These are phyloP conservation scores for Paxillus ammoniavirescens DNA, from an alignment of 768 basidiomycete genomes.

Conservation along the genomic window DNA sequence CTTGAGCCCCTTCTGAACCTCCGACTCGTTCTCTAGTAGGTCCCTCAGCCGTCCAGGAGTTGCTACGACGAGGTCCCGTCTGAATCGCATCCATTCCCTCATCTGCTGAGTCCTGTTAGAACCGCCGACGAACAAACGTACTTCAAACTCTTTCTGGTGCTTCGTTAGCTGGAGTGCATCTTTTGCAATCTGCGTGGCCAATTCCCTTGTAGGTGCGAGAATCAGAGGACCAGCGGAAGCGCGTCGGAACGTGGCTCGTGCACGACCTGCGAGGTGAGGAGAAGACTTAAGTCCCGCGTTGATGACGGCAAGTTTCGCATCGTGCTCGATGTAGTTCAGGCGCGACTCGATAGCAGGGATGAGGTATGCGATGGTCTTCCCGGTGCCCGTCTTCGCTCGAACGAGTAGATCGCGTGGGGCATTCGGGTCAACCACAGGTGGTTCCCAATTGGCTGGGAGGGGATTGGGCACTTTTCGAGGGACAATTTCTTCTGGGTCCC, in stretches of 20 bases:
- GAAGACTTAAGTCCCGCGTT: slow-evolving; percentile 42
- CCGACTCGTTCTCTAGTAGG: slow-evolving; percentile 56
- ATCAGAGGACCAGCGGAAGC: slow-evolving; percentile 68
- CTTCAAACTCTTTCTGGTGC: slow-evolving; percentile 63
- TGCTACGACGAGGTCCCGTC: slow-evolving; percentile 81
- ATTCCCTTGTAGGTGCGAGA: slow-evolving; percentile 86
- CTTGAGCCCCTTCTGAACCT: slow-evolving; percentile 50
- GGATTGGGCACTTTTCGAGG: background rate
- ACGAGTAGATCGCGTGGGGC: slow-evolving; percentile 70
- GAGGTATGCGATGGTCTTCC: slow-evolving; percentile 87
- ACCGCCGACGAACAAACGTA: slow-evolving; percentile 79
- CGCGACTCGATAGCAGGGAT: slow-evolving; percentile 84
- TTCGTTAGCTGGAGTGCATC: slow-evolving; percentile 69
- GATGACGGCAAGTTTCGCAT: slow-evolving; percentile 38
- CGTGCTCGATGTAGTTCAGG: slow-evolving; percentile 50
- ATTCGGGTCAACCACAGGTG: slow-evolving; percentile 4
- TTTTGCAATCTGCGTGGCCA: slow-evolving; percentile 86
- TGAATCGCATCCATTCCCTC: slow-evolving; percentile 57
- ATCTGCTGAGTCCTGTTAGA: slow-evolving; percentile 63
- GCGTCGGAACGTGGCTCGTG: slow-evolving; percentile 39
- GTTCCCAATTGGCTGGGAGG: background rate
- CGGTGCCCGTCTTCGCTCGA: slow-evolving; percentile 86
- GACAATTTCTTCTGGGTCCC: slow-evolving; percentile 33
- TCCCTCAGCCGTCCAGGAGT: slow-evolving; percentile 90
- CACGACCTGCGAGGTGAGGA: slow-evolving; percentile 27